Evolutionary conservation across 306 rosid species (phyloP).

Genomic region (Cajanus cajan): DNA sequence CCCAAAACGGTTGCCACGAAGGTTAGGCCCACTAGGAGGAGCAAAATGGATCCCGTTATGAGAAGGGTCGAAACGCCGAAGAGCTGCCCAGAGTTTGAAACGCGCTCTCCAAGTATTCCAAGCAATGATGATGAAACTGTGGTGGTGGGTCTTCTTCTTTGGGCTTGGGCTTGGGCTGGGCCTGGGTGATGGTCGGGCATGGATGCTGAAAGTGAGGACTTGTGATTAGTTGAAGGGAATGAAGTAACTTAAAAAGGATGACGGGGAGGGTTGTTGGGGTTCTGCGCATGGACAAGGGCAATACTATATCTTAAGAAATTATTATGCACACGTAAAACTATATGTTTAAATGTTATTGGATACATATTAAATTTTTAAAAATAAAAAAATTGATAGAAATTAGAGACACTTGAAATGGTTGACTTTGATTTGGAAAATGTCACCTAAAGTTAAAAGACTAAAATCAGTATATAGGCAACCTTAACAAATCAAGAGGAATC

Average conservation of each 20-base stretch:
- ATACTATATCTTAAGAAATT: too few species aligned
- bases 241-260: not conserved
- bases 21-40: slow-evolving; percentile 60
- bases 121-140: slow-evolving; percentile 24
- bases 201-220: slow-evolving; percentile 20
- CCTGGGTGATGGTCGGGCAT: slow-evolving; percentile 51
- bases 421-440: too few species aligned
- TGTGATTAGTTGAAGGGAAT: not conserved
- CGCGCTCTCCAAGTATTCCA: slow-evolving; percentile 28
- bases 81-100: slow-evolving; percentile 53
- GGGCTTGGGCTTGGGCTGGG: slow-evolving; percentile 17
- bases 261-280: too few species aligned
- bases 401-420: too few species aligned
- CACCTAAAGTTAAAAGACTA: too few species aligned
- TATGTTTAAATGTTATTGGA: too few species aligned
- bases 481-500: too few species aligned
- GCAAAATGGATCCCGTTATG: slow-evolving; percentile 48
- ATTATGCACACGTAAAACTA: too few species aligned
- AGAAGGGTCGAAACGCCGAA: slow-evolving; percentile 54
- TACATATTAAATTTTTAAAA: too few species aligned
- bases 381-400: too few species aligned
- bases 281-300: too few species aligned
- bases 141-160: not conserved
- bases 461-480: too few species aligned
- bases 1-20: slow-evolving; percentile 34